phyloP scores from a whole-genome alignment of 352 stramenopile species.

The Phytophthora aleatoria region DNA sequence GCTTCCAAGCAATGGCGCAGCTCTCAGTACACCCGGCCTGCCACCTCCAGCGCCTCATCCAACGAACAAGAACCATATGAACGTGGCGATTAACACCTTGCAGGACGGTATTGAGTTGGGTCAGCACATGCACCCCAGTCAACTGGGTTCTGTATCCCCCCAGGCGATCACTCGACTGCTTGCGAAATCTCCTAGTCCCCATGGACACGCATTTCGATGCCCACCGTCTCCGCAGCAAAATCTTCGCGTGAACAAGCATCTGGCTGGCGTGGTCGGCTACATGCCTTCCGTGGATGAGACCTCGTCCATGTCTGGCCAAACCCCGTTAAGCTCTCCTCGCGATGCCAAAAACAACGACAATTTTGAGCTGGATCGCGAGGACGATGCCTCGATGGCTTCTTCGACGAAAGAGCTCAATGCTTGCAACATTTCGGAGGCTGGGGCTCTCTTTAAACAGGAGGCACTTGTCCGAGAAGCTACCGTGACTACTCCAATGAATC shows the following conservation, averaged over 20 bases:
- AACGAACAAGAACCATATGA: slow-evolving; percentile 39
- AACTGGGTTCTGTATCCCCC: slow-evolving; percentile 32
- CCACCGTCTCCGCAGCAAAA: slow-evolving; percentile 59
- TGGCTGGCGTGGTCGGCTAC: slow-evolving; percentile 48
- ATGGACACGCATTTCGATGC: slow-evolving; percentile 31
- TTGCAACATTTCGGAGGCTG: slow-evolving; percentile 27
- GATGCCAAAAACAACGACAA: slow-evolving; percentile 25
- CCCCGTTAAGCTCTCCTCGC: slow-evolving; percentile 49
- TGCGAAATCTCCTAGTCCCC: slow-evolving; percentile 27
- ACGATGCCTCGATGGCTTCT: slow-evolving; percentile 4
- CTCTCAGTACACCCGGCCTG: slow-evolving; percentile 13
- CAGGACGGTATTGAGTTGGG: slow-evolving; percentile 44
- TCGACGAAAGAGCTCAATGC: slow-evolving; percentile 24
- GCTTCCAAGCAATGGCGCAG: slow-evolving; percentile 19
- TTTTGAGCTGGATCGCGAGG: slow-evolving; percentile 22
- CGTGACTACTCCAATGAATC: slow-evolving; percentile 12
- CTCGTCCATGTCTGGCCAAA: slow-evolving; percentile 54
- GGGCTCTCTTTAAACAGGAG: slow-evolving; percentile 27
- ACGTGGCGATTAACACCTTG: slow-evolving; percentile 44
- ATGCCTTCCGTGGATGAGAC: slow-evolving; percentile 81
- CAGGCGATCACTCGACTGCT: slow-evolving; percentile 38
- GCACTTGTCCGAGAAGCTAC: slow-evolving; percentile 34
- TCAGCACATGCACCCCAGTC: slow-evolving; percentile 41
- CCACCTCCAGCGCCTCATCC: slow-evolving; percentile 16
- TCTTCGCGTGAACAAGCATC: slow-evolving; percentile 37